phyloP scores from a whole-genome alignment of 139 green algal species.

The Coelastrella sp. region DNA sequence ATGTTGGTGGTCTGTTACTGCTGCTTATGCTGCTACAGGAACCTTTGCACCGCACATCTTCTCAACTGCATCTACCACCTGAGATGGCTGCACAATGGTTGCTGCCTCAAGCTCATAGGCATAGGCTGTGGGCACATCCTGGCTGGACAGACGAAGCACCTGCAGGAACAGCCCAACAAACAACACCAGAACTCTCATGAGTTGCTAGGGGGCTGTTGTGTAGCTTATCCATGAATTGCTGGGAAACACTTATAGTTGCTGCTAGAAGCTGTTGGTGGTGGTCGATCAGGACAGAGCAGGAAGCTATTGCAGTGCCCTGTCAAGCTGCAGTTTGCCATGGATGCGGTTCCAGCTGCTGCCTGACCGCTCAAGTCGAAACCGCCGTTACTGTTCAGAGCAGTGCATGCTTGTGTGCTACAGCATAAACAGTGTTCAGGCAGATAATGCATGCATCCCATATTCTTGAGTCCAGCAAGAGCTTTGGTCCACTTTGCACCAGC shows the following conservation, averaged over 20 bases:
- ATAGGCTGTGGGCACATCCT: conserved; percentile 97
- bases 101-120: conserved; percentile 94
- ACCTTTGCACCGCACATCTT: conserved; percentile 41
- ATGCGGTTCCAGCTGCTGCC: too few species aligned
- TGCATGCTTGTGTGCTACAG: not conserved
- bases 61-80: conserved; percentile 82
- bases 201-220: too few species aligned
- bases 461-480: too few species aligned
- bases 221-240: too few species aligned
- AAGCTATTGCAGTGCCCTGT: not conserved
- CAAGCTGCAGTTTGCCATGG: too few species aligned
- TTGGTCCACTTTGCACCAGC: too few species aligned
- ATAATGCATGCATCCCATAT: too few species aligned
- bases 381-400: not conserved
- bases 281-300: too few species aligned
- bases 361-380: not conserved
- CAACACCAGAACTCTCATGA: too few species aligned
- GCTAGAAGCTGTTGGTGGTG: too few species aligned
- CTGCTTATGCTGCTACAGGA: conserved; percentile 4
- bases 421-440: not conserved
- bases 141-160: conserved; percentile 84
- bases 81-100: conserved; percentile 93
- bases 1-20: not conserved
- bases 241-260: too few species aligned
- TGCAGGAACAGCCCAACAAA: conserved; percentile 48